A percentile compares a stretch with the other conserved stretches of the same genome.
Conservation (phyloP, 192 early-diverging fungal species). For the Dissophora globulifera region DNA sequence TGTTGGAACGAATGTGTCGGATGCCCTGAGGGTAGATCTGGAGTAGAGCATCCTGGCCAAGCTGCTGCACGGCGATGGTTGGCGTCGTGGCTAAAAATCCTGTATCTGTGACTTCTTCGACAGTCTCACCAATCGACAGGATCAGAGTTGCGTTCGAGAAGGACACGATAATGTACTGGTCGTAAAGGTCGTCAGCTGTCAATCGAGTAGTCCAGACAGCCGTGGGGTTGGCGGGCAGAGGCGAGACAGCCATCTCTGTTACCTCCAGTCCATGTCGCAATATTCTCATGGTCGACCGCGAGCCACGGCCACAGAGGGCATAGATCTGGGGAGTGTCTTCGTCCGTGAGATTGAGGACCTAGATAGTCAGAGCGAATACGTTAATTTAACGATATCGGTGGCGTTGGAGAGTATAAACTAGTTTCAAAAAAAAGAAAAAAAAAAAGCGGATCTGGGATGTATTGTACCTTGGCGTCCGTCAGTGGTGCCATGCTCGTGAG, state of each 20-base stretch:
- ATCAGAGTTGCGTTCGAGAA: conserved; percentile 95
- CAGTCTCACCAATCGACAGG: conserved; percentile 90
- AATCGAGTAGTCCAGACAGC: conserved; percentile 87
- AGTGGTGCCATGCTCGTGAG: conserved; percentile 85
- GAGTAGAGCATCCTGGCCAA: conserved; percentile 88
- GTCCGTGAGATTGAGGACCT: conserved; percentile 84
- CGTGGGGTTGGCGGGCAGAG: conserved; percentile 92
- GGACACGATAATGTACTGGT: conserved; percentile 91
- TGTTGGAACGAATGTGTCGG: conserved; percentile 87
- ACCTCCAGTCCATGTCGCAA: conserved; percentile 93
- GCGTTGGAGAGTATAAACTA: no score
- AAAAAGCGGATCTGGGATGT: no score
- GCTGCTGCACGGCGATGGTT: conserved; percentile 85
- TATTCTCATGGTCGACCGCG: conserved; percentile 84
- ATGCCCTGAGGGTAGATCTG: conserved; percentile 91
- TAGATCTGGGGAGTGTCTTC: conserved; percentile 98
- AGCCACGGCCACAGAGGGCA: conserved; percentile 84
- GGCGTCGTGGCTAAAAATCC: conserved; percentile 87
- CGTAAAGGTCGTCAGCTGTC: conserved; percentile 55
- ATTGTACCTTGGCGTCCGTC: conserved; percentile 74
- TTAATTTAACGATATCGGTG: background rate
- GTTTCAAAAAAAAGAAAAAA: no score
- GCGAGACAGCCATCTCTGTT: conserved; percentile 90
- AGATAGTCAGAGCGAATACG: background rate
- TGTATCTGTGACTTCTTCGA: conserved; percentile 91